These are phyloP conservation scores for Pezicula carpinea DNA, from an alignment of 2,329 filamentous ascomycete genomes.

Conservation along the genomic window DNA sequence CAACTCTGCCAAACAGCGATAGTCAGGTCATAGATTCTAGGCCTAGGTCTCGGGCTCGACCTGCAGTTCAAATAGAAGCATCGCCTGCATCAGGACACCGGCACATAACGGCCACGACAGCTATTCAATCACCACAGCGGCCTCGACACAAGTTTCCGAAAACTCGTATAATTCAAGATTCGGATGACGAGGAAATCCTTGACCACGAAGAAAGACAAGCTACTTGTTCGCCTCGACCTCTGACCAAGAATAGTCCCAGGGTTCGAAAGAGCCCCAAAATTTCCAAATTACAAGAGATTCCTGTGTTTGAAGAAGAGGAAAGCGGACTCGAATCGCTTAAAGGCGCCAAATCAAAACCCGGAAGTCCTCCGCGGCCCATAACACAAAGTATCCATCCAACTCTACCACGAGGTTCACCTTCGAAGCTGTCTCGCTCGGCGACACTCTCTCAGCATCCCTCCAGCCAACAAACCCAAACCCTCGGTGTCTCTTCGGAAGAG, in stretches of 20 bases:
- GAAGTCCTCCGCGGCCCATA: constrained; percentile 24
- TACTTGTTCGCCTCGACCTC: constrained; percentile 10
- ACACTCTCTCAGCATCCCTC: constrained; percentile 10
- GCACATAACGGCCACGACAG: constrained; percentile 3
- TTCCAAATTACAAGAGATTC: constrained; percentile 7
- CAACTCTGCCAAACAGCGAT: neutral
- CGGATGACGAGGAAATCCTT: constrained; percentile 25
- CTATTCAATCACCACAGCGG: constrained; percentile 12
- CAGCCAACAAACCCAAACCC: constrained; percentile 16
- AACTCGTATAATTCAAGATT: constrained; percentile 23
- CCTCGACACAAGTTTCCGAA: constrained; percentile 5
- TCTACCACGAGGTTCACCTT: constrained; percentile 19
- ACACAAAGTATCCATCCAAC: constrained; percentile 18
- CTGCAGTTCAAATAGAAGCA: constrained; percentile 19
- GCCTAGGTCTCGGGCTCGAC: neutral
- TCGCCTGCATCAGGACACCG: constrained; percentile 14
- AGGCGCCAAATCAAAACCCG: constrained; percentile 9
- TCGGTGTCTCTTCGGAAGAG: constrained; percentile 19
- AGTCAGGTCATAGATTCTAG: neutral
- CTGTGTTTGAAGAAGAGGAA: constrained; percentile 6
- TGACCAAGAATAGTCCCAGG: constrained; percentile 13
- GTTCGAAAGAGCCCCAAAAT: constrained; percentile 5
- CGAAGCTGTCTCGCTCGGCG: constrained; percentile 5
- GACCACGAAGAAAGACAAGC: constrained; percentile 13
- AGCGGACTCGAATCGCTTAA: constrained; percentile 4